phyloP scores from a whole-genome alignment of 371 early-diverging fungal genomes.

The Actinomortierella wolfii region DNA sequence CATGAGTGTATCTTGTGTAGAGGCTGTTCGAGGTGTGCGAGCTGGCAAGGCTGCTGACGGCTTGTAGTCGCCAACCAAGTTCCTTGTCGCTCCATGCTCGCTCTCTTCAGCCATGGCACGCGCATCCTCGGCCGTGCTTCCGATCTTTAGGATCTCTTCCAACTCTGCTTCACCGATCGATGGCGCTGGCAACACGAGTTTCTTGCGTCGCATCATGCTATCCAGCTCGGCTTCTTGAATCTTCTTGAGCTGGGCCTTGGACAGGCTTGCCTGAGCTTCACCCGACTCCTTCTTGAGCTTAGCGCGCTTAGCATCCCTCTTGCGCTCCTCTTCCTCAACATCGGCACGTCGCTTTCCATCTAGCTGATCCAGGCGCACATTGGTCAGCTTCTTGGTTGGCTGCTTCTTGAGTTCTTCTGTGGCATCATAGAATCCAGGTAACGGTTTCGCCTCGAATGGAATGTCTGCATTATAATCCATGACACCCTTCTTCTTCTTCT shows the following conservation, averaged over 20 bases:
- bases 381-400: slow-evolving; percentile 58
- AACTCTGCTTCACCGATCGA: slow-evolving; percentile 91
- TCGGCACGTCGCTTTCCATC: slow-evolving; percentile 81
- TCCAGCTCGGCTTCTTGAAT: slow-evolving; percentile 72
- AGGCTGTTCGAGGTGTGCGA: slow-evolving; percentile 80
- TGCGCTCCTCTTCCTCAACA: slow-evolving; percentile 69
- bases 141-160: slow-evolving; percentile 91
- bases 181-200: slow-evolving; percentile 87
- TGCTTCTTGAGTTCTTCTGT: slow-evolving; percentile 83
- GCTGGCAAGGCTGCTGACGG: slow-evolving; percentile 54
- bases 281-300: slow-evolving; percentile 63
- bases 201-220: slow-evolving; percentile 70
- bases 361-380: slow-evolving; percentile 74
- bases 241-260: slow-evolving; percentile 60
- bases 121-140: slow-evolving; percentile 81
- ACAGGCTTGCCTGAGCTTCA: slow-evolving; percentile 52
- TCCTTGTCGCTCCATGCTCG: slow-evolving; percentile 64
- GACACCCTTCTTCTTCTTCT: slow-evolving; percentile 69
- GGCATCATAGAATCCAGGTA: slow-evolving; percentile 92
- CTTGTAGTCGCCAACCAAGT: slow-evolving; percentile 75
- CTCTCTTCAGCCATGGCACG: slow-evolving; percentile 71
- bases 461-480: slow-evolving; percentile 97
- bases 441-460: slow-evolving; percentile 89
- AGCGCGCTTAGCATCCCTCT: slow-evolving; percentile 80
- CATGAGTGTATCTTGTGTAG: slow-evolving; percentile 72